phyloP scores from a whole-genome alignment of 2,329 filamentous ascomycete species.

The Chrysosporium queenslandicum region DNA sequence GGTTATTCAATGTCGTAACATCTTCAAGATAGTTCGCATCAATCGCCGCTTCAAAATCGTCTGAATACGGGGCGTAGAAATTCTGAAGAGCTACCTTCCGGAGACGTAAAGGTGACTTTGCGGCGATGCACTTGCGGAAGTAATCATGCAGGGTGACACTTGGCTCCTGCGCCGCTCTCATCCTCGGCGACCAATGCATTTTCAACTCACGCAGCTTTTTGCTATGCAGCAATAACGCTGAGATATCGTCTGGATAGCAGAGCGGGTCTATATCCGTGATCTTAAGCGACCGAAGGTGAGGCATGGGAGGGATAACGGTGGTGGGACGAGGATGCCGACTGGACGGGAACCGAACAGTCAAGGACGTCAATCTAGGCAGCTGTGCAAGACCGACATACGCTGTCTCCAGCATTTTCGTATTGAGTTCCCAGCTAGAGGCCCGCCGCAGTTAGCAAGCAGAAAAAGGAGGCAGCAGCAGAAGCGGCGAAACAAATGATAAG shows the following conservation, averaged over 20 bases:
- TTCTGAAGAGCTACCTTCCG: conserved; percentile 49
- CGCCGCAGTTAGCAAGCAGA: background rate
- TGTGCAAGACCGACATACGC: conserved; percentile 48
- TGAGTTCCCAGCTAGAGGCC: conserved; percentile 46
- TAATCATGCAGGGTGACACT: conserved; percentile 46
- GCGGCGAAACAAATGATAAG: too few species aligned
- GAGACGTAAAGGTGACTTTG: conserved; percentile 39
- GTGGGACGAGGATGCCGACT: conserved; percentile 49
- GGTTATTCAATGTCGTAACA: conserved; percentile 46
- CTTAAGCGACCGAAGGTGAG: conserved; percentile 44
- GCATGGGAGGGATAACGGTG: conserved; percentile 46
- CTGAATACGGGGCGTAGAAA: conserved; percentile 45
- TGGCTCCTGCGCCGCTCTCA: conserved; percentile 50
- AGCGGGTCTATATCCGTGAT: conserved; percentile 53
- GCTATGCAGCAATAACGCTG: conserved; percentile 45
- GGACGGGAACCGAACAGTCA: conserved; percentile 48
- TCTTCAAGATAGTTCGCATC: conserved; percentile 37
- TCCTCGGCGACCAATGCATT: conserved; percentile 53
- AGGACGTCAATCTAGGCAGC: conserved; percentile 41
- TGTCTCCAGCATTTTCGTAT: conserved; percentile 50
- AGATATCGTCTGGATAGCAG: conserved; percentile 55
- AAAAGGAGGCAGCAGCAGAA: background rate
- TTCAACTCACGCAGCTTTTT: conserved; percentile 46
- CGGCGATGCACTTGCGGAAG: conserved; percentile 46
- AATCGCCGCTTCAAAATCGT: conserved; percentile 39